Base-by-base conservation (phyloP, 1,284 basidiomycete genomes). In the Apiotrichum gracile region DNA sequence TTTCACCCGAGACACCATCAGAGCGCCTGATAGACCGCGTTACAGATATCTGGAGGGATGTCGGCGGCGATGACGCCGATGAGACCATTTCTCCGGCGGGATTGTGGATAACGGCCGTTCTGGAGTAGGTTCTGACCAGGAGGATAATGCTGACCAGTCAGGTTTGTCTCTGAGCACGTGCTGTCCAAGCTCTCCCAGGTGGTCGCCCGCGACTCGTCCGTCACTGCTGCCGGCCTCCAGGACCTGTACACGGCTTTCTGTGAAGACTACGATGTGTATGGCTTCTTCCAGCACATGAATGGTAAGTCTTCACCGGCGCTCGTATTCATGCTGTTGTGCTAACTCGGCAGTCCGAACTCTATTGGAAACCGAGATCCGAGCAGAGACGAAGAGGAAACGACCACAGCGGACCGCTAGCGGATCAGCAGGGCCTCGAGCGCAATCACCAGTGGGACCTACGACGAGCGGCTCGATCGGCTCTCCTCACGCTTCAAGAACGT, bases 71-170 rank as follows among this genome's bases (percentile, higher is more conserved):
- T 35, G 27, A 41, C 5, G 56, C 61, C 8, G 64, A 68, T 14
- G 66, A 64, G 21, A 73, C 70, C 0, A 48, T 92, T n/a, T 83
- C 85, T 14, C 88, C 89, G 4, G 87, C 90, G 24, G 85, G 87
- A 17, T 72, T 93, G 42, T 94, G 92, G 79, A 78, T 92, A 51
- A 92, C 91, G 13, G 90, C 90, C n/a, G 87, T 93, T 58, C 78
- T 93, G 39, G 91, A 94, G 91, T 91, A 70, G 76, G 88, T 83
- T 34, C 42, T n/a, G 17, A n/a, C 17, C 5, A 9, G 41, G 22
- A 24, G 34, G 16, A 3, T 17, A 13, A 38, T 3, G 5, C 27
- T 31, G 6, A 31, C 27, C 10, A 31, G 31, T 10, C 60, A 93
- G 90, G 69, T 88, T 91, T 74, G 79, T 75, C 9, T 70, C 67